Conservation (phyloP, 257 asterid species). For the Capsicum chinense region DNA sequence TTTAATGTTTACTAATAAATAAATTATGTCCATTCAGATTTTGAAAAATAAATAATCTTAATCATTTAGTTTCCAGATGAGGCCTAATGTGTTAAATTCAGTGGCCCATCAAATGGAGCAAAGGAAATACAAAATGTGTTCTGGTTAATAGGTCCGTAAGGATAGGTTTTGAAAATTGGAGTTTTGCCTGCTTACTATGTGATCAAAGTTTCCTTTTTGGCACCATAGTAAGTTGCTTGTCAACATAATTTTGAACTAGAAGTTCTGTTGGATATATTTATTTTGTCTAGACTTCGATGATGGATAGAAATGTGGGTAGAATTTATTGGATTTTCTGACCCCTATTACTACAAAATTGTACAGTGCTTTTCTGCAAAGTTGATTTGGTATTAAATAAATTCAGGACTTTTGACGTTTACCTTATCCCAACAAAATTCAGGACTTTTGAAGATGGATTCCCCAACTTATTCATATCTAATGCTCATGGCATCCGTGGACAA, state of each 20-base stretch:
- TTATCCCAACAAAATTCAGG: conserved; percentile 48
- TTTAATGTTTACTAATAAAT: too few relatives aligned
- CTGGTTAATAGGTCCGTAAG: not conserved
- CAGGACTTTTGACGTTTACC: conserved; percentile 65
- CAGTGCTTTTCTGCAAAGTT: conserved; percentile 28
- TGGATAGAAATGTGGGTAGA: not conserved
- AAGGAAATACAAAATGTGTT: not conserved
- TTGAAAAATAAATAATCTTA: too few relatives aligned
- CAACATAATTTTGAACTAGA: conserved; percentile 8
- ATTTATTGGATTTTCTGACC: not conserved
- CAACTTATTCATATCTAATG: conserved; percentile 89
- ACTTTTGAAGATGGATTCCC: conserved; percentile 98
- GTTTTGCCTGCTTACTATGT: conserved; percentile 17
- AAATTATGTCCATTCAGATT: too few relatives aligned
- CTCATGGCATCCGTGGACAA: conserved; percentile 96
- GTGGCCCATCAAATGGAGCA: not conserved
- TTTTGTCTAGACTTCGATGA: conserved; percentile 1
- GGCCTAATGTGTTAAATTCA: not conserved
- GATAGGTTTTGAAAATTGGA: not conserved
- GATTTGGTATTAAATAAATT: conserved; percentile 30
- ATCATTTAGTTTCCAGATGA: too few relatives aligned
- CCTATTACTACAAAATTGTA: not conserved
- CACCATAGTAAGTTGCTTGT: not conserved
- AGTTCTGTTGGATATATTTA: not conserved
- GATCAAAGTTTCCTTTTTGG: conserved; percentile 10